These are phyloP conservation scores for Coemansia sp. DNA, from an alignment of 192 early-diverging fungal genomes.

Conservation along the genomic window DNA sequence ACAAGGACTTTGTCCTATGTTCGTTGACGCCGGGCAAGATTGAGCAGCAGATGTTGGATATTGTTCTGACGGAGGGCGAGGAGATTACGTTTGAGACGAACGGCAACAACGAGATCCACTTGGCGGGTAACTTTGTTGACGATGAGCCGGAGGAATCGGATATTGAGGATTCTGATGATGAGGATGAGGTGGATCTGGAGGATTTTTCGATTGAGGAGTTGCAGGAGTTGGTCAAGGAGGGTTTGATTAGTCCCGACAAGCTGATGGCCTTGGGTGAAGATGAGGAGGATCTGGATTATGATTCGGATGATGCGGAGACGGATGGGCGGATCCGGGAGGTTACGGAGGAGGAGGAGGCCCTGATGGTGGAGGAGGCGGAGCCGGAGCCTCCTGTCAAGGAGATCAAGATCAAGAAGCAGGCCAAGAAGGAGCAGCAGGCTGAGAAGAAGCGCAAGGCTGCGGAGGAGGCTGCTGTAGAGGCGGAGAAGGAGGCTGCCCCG, in stretches of 20 bases:
- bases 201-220: slow-evolving; percentile 19
- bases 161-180: slow-evolving; percentile 29
- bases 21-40: slow-evolving; percentile 68
- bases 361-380: slow-evolving; percentile 31
- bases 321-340: slow-evolving; percentile 43
- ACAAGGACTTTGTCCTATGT: slow-evolving; percentile 73
- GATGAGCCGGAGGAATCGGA: slow-evolving; percentile 47
- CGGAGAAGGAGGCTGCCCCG: slow-evolving; percentile 8
- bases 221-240: slow-evolving; percentile 27
- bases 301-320: slow-evolving; percentile 40
- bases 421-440: slow-evolving; percentile 32
- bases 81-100: slow-evolving; percentile 70
- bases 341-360: slow-evolving; percentile 36
- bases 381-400: slow-evolving; percentile 11
- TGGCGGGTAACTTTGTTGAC: slow-evolving; percentile 46
- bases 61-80: slow-evolving; percentile 67
- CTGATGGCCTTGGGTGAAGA: slow-evolving; percentile 30
- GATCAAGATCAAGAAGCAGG: slow-evolving; percentile 52
- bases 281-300: slow-evolving; percentile 39
- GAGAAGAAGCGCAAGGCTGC: slow-evolving; percentile 33
- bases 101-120: slow-evolving; percentile 54
- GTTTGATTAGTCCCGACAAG: slow-evolving; percentile 18
- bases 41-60: slow-evolving; percentile 71
- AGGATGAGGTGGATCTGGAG: slow-evolving; percentile 31
- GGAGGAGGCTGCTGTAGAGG: slow-evolving; percentile 15